A percentile compares a stretch with the other conserved stretches of the same genome.
phyloP scores from a whole-genome alignment of 1,139 yeast genomes.

The Taphrina betulina region DNA sequence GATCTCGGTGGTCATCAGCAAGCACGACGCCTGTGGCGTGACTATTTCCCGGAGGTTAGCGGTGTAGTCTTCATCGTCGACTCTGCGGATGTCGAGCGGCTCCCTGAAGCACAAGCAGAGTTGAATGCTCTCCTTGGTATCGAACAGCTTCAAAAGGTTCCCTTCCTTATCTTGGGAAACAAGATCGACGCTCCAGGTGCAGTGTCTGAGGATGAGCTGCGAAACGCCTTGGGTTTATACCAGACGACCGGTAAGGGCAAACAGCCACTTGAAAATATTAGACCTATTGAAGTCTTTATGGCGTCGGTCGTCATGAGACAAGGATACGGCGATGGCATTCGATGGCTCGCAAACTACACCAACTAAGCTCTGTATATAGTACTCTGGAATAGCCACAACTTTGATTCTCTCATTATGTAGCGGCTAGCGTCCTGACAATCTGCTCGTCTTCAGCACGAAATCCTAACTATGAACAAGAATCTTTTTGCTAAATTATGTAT shows the following conservation, averaged over 20 bases:
- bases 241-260: constrained; percentile 76
- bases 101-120: constrained; percentile 91
- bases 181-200: constrained; percentile 94
- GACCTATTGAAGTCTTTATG: constrained; percentile 97
- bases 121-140: constrained; percentile 87
- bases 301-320: constrained; percentile 86
- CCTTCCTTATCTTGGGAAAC: constrained; percentile 91
- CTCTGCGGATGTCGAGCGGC: constrained; percentile 94
- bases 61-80: constrained; percentile 96
- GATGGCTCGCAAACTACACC: constrained; percentile 31
- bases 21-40: constrained; percentile 99
- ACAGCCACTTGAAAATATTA: constrained; percentile 68
- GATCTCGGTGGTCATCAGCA: constrained; percentile 98
- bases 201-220: constrained; percentile 90
- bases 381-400: no score
- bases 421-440: no score
- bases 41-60: constrained; percentile 97
- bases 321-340: constrained; percentile 67
- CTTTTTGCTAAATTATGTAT: no score
- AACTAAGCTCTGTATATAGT: constrained; percentile 4
- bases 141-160: constrained; percentile 84
- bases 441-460: no score
- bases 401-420: no score
- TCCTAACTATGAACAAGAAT: no score
- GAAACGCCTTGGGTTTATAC: constrained; percentile 83